Conservation (phyloP, 305 asterid genomes). For the Fraxinus paxiana region DNA sequence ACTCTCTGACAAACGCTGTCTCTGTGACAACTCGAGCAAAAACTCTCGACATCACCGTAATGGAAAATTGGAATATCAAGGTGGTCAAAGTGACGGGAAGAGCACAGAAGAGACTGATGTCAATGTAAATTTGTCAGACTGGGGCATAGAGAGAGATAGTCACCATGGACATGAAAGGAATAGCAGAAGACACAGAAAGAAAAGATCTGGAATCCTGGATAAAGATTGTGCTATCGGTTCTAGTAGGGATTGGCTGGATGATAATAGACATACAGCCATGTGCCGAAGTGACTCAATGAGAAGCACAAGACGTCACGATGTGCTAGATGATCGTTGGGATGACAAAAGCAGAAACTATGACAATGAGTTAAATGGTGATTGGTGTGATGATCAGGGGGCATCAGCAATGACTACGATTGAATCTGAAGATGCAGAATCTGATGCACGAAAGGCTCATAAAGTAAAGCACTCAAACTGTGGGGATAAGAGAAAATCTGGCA, state of each 20-base stretch:
- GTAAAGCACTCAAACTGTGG: constrained; percentile 23
- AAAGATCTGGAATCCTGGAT: constrained; percentile 8
- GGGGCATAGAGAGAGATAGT: constrained; percentile 26
- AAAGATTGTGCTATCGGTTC: constrained; percentile 22
- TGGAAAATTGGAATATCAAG: constrained; percentile 26
- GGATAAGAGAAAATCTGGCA: constrained; percentile 16
- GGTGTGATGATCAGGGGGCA: constrained; percentile 30
- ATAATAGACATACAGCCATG: constrained; percentile 10
- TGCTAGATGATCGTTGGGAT: constrained; percentile 32
- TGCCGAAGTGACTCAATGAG: constrained; percentile 12
- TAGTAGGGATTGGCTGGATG: constrained; percentile 16
- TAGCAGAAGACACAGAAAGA: constrained; percentile 31
- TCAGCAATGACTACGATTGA: constrained; percentile 28
- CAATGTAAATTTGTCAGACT: constrained; percentile 22
- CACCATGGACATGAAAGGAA: constrained; percentile 26
- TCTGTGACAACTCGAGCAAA: constrained; percentile 28
- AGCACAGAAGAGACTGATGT: constrained; percentile 23
- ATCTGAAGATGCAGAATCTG: constrained; percentile 28
- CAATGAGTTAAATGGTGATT: constrained; percentile 26
- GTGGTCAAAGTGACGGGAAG: constrained; percentile 19
- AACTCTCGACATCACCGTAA: constrained; percentile 21
- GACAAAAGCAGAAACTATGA: constrained; percentile 21
- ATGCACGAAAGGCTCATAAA: constrained; percentile 3
- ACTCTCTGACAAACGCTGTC: constrained; percentile 11
- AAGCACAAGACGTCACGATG: constrained; percentile 18